A percentile compares a stretch with the other conserved stretches of the same genome.
These are phyloP conservation scores for Boletellus ananas DNA, from an alignment of 768 basidiomycete species.

Conservation along the genomic window DNA sequence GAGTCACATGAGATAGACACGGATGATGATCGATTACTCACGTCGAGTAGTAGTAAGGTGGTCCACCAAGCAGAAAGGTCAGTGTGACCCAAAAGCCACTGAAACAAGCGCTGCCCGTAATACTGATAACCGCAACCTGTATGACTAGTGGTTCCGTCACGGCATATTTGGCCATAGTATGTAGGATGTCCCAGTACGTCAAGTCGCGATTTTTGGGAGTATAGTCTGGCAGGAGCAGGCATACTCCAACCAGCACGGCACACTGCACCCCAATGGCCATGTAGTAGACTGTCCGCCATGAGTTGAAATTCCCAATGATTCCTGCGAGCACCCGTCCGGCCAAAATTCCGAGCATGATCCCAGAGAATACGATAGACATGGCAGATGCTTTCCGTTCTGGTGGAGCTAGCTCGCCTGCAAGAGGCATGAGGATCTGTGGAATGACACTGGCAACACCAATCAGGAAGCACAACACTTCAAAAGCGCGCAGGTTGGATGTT, in stretches of 20 bases:
- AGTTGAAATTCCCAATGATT: slow-evolving; percentile 65
- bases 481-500: slow-evolving; percentile 53
- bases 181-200: slow-evolving; percentile 65
- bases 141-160: slow-evolving; percentile 77
- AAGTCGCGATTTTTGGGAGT: slow-evolving; percentile 67
- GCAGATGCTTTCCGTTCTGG: slow-evolving; percentile 68
- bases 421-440: slow-evolving; percentile 70
- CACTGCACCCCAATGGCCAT: slow-evolving; percentile 69
- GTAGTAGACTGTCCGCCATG: slow-evolving; percentile 77
- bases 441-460: slow-evolving; percentile 69
- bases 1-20: neutral
- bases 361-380: slow-evolving; percentile 70
- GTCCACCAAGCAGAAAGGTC: slow-evolving; percentile 76
- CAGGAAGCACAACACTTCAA: slow-evolving; percentile 67
- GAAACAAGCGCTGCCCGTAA: slow-evolving; percentile 58
- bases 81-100: slow-evolving; percentile 68
- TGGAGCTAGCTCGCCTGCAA: slow-evolving; percentile 80
- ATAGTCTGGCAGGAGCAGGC: slow-evolving; percentile 72
- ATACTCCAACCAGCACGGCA: slow-evolving; percentile 54
- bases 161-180: slow-evolving; percentile 72
- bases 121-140: slow-evolving; percentile 59
- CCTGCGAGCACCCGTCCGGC: slow-evolving; percentile 73
- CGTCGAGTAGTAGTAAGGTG: slow-evolving; percentile 77
- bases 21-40: slow-evolving; percentile 22
- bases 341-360: slow-evolving; percentile 68